phyloP scores from a whole-genome alignment of 768 basidiomycete genomes.

The Strobilomyces confusus region DNA sequence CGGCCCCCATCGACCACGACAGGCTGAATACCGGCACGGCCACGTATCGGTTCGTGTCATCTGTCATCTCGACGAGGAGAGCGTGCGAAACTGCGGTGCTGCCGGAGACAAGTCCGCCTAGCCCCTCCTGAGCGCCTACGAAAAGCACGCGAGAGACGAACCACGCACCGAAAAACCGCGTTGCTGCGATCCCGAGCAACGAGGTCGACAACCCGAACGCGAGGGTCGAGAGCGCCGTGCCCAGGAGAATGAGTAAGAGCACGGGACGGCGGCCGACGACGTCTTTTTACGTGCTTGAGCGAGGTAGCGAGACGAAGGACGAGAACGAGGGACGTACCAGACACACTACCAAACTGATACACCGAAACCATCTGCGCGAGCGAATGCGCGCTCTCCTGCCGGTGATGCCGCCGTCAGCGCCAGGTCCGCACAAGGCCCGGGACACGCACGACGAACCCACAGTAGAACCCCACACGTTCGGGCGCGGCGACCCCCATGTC shows the following conservation, averaged over 20 bases:
- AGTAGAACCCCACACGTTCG: background rate
- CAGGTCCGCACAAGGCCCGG: too few species aligned
- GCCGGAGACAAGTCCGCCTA: too few species aligned
- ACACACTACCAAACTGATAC: too few species aligned
- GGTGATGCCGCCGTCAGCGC: background rate
- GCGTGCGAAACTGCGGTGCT: slow-evolving; percentile 45
- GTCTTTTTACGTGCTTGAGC: background rate
- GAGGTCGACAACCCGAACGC: slow-evolving; percentile 54
- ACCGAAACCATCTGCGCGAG: too few species aligned
- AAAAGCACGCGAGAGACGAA: background rate
- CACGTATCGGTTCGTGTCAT: background rate
- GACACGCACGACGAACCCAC: background rate
- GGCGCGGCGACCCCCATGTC: background rate
- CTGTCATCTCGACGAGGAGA: slow-evolving; percentile 57
- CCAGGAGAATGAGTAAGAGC: slow-evolving; percentile 19
- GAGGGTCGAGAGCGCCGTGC: slow-evolving; percentile 47
- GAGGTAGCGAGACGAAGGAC: too few species aligned
- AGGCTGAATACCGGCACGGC: background rate
- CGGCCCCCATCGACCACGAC: background rate
- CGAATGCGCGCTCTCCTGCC: background rate
- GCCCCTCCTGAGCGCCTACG: too few species aligned
- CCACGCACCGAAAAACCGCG: slow-evolving; percentile 48
- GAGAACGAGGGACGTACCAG: too few species aligned
- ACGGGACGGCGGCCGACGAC: background rate
- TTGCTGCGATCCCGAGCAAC: slow-evolving; percentile 43